Percentiles rank a stretch among this genome's conserved stretches.
Evolutionary conservation across 192 early-diverging fungal genomes (phyloP).

Genomic region (Backusella circina): DNA sequence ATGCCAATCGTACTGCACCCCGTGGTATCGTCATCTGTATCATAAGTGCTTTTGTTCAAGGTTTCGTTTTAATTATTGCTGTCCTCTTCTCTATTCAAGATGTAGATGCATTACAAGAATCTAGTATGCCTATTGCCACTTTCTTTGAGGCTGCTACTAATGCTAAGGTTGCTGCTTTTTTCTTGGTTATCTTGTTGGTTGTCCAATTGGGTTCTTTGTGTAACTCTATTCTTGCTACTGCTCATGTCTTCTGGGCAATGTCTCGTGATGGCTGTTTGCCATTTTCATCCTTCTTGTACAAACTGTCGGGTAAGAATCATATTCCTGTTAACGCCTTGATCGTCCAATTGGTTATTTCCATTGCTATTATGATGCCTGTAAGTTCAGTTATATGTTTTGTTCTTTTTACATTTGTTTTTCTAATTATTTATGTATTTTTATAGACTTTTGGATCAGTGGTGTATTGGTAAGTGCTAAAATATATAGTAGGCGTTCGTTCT

Average conservation of each 20-base stretch:
- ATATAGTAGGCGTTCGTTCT: too few relatives aligned
- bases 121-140: conserved; percentile 31
- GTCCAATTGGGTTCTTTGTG: conserved; percentile 42
- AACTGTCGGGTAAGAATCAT: conserved; percentile 28
- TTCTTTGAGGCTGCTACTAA: conserved; percentile 37
- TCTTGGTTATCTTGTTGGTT: conserved; percentile 39
- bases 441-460: conserved; percentile 30
- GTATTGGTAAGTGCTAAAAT: conserved; percentile 18
- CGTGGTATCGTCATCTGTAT: conserved; percentile 45
- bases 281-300: conserved; percentile 36
- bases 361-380: conserved; percentile 38
- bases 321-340: conserved; percentile 36
- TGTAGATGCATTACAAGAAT: conserved; percentile 30
- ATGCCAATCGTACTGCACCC: conserved; percentile 42
- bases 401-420: not conserved
- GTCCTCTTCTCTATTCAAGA: conserved; percentile 44
- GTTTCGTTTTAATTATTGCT: conserved; percentile 36
- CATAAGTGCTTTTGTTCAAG: conserved; percentile 36
- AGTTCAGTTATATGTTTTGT: not conserved
- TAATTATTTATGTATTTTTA: not conserved
- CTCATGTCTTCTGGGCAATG: conserved; percentile 47
- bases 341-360: conserved; percentile 30
- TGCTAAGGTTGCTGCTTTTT: conserved; percentile 24
- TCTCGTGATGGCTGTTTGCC: conserved; percentile 48
- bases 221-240: conserved; percentile 35